A percentile compares a stretch with the other conserved stretches of the same genome.
Conservation (phyloP, 2,329 filamentous ascomycete species). For the Blumeriella jaapii region DNA sequence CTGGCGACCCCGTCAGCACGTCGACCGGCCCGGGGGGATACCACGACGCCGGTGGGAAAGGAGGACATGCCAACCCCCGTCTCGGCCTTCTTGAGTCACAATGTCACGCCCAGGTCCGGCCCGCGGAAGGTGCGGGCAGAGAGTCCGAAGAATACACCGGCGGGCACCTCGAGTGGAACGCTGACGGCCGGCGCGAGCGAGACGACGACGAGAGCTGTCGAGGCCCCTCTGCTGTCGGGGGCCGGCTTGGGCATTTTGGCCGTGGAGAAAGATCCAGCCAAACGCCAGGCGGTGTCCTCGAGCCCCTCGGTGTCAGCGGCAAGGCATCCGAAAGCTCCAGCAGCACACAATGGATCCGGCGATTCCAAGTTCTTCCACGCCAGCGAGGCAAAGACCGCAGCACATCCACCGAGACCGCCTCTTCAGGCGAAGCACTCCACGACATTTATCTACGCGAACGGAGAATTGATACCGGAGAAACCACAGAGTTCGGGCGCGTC, state of each 20-base stretch:
- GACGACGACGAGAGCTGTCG: conserved; percentile 25
- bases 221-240: conserved; percentile 20
- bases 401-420: conserved; percentile 15
- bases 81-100: conserved; percentile 47
- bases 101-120: conserved; percentile 70
- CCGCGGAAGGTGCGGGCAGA: conserved; percentile 60
- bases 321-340: conserved; percentile 21
- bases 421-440: conserved; percentile 24
- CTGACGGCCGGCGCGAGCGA: conserved; percentile 26
- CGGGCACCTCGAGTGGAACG: conserved; percentile 40
- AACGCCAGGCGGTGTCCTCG: conserved; percentile 30
- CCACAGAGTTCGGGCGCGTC: conserved; percentile 20
- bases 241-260: conserved; percentile 18
- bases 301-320: conserved; percentile 30
- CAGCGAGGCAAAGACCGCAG: conserved; percentile 51
- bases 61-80: conserved; percentile 44
- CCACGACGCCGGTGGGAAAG: conserved; percentile 14
- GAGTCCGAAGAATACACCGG: conserved; percentile 56
- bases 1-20: conserved; percentile 27
- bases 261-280: conserved; percentile 21
- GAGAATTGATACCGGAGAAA: conserved; percentile 31
- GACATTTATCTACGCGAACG: conserved; percentile 39
- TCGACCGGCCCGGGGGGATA: conserved; percentile 39
- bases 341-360: conserved; percentile 11
- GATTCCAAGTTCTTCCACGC: conserved; percentile 86